A percentile compares a stretch with the other conserved stretches of the same genome.
These are phyloP conservation scores for Pythium plurisporium DNA, from an alignment of 352 stramenopile genomes.

Conservation along the genomic window DNA sequence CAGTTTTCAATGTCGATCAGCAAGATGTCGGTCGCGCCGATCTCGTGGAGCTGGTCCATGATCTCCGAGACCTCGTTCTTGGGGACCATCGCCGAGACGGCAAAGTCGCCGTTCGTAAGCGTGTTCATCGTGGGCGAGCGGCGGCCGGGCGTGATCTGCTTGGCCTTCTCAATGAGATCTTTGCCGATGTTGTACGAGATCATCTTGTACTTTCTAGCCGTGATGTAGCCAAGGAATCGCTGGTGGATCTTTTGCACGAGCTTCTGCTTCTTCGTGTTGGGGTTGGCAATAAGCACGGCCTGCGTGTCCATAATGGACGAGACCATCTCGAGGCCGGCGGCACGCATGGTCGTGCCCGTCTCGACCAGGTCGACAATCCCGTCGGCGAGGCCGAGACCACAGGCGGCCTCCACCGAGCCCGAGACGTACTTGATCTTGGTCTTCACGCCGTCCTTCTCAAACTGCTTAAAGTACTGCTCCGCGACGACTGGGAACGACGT, in stretches of 20 bases:
- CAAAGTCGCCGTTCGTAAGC: slow-evolving; percentile 81
- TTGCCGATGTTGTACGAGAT: slow-evolving; percentile 96
- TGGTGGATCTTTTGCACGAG: slow-evolving; percentile 85
- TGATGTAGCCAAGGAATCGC: slow-evolving; percentile 96
- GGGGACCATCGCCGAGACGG: slow-evolving; percentile 92
- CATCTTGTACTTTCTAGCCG: slow-evolving; percentile 97
- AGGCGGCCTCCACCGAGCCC: slow-evolving; percentile 97
- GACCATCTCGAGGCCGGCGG: slow-evolving; percentile 94
- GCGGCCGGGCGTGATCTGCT: slow-evolving; percentile 92
- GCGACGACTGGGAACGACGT: slow-evolving; percentile 96
- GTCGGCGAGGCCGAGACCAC: slow-evolving; percentile 95
- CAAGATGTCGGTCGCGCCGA: slow-evolving; percentile 96
- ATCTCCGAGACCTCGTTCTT: slow-evolving; percentile 89
- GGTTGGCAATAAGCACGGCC: slow-evolving; percentile 91
- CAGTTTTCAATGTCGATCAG: slow-evolving; percentile 95
- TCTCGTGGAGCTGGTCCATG: slow-evolving; percentile 95
- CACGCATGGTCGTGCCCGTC: slow-evolving; percentile 98
- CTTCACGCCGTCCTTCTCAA: slow-evolving; percentile 61
- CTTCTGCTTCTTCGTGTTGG: slow-evolving; percentile 62
- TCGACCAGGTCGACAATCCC: slow-evolving; percentile 98
- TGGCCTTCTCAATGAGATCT: slow-evolving; percentile 84
- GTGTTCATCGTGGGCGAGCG: slow-evolving; percentile 92
- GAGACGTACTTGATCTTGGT: slow-evolving; percentile 96
- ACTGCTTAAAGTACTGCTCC: slow-evolving; percentile 92
- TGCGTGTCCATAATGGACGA: slow-evolving; percentile 91